These are phyloP conservation scores for Ehretia macrophylla DNA, from an alignment of 257 asterid species.

Conservation along the genomic window DNA sequence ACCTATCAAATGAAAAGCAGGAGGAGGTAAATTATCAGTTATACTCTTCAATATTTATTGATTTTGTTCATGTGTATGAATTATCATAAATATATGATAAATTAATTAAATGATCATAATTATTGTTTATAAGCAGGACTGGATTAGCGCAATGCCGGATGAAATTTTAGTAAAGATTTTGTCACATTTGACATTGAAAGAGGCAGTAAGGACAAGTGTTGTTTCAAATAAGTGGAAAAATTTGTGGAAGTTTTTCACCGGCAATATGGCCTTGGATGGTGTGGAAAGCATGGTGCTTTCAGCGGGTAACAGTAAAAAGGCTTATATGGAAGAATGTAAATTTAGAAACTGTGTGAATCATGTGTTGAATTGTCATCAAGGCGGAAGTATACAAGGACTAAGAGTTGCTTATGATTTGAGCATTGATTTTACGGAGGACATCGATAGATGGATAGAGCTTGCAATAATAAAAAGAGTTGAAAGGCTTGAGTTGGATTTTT, in stretches of 20 bases:
- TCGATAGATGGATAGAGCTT: slow-evolving; percentile 3
- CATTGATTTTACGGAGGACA: no score
- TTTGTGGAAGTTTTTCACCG: neutral
- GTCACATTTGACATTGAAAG: neutral
- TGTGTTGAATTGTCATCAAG: neutral
- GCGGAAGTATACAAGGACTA: neutral
- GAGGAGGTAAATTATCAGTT: no score
- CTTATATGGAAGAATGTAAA: no score
- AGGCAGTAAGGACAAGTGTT: slow-evolving; percentile 4
- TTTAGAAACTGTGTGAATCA: no score
- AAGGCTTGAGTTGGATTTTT: neutral
- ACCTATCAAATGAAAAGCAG: no score
- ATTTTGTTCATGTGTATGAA: no score
- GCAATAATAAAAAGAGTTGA: neutral
- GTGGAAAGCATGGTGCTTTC: no score
- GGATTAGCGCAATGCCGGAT: neutral
- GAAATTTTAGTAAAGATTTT: neutral
- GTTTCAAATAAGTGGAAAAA: slow-evolving; percentile 2
- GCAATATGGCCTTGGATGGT: neutral
- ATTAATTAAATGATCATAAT: no score
- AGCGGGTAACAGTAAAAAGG: no score
- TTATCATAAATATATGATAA: no score
- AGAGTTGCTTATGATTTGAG: neutral
- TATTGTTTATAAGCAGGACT: no score
- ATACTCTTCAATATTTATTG: no score